Evolutionary conservation across 2,329 filamentous ascomycete genomes (phyloP).

Genomic region (Pseudomassariella vexata): DNA sequence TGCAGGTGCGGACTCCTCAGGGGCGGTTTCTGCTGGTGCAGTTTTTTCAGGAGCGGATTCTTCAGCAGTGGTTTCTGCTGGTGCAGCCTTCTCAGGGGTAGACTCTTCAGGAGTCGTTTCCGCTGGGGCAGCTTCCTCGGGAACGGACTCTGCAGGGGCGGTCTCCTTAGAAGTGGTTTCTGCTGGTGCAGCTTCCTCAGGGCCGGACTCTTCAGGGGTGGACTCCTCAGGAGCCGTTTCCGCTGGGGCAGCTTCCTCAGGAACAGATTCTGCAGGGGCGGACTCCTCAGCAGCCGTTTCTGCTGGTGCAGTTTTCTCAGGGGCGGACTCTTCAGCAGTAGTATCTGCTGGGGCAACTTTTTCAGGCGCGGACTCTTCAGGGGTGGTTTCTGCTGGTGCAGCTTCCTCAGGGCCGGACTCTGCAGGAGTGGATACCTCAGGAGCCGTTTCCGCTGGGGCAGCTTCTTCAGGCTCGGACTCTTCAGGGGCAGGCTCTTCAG

Average conservation of each 20-base stretch:
- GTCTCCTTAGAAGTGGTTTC: conserved; percentile 7
- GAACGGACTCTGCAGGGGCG: not conserved
- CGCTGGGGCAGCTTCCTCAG: conserved; percentile 4
- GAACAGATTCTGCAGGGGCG: too few relatives aligned
- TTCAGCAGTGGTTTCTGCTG: conserved; percentile 1
- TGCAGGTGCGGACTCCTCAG: not conserved
- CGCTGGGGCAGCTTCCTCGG: conserved; percentile 5
- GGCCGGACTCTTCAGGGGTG: conserved; percentile 1
- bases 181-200: conserved; percentile 4
- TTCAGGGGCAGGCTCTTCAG: conserved; percentile 1
- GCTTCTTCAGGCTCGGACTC: conserved; percentile 3
- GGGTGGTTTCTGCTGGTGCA: conserved; percentile 2
- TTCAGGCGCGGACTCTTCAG: not conserved
- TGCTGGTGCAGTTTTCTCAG: conserved; percentile 6
- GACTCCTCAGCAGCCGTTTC: conserved; percentile 9
- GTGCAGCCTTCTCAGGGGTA: conserved; percentile 6
- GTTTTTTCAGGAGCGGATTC: not conserved
- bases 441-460: too few relatives aligned
- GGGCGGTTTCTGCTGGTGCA: not conserved
- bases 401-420: not conserved
- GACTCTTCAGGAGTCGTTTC: conserved; percentile 2
- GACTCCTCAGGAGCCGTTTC: conserved; percentile 1
- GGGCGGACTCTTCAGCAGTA: conserved; percentile 8
- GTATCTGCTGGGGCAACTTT: conserved; percentile 7
- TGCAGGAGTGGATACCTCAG: too few relatives aligned